Conservation (phyloP, 2,329 filamentous ascomycete genomes). For the Thielaviopsis musarum region DNA sequence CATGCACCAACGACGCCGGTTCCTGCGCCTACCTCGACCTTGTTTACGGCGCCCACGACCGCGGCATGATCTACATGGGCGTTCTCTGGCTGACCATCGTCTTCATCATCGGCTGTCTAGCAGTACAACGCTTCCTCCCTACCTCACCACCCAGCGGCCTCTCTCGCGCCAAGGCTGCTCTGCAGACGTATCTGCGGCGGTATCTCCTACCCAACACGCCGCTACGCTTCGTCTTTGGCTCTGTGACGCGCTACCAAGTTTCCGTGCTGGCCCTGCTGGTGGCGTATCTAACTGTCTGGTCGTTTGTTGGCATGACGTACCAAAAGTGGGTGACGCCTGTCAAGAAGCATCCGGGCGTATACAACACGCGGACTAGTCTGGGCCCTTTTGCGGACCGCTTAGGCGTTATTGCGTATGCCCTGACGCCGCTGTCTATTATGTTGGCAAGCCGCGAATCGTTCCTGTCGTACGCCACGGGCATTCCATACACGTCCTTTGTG, state of each 20-base stretch:
- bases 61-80: conserved; percentile 33
- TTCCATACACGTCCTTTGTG: conserved; percentile 63
- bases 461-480: conserved; percentile 50
- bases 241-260: conserved; percentile 52
- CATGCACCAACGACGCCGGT: conserved; percentile 29
- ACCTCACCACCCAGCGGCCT: neutral
- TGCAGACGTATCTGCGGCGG: conserved; percentile 21
- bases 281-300: conserved; percentile 49
- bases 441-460: conserved; percentile 54
- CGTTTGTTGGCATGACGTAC: conserved; percentile 53
- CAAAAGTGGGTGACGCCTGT: conserved; percentile 54
- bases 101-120: conserved; percentile 27
- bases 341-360: conserved; percentile 32
- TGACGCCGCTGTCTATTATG: conserved; percentile 53
- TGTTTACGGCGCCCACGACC: conserved; percentile 32
- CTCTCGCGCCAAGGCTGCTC: conserved; percentile 6
- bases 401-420: conserved; percentile 54
- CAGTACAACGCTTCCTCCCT: conserved; percentile 13
- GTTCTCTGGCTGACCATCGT: conserved; percentile 32
- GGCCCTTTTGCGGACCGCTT: conserved; percentile 54
- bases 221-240: conserved; percentile 39
- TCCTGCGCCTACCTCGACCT: conserved; percentile 34
- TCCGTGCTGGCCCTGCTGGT: conserved; percentile 39
- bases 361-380: conserved; percentile 48
- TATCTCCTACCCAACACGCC: conserved; percentile 45